Evolutionary conservation across 2,329 filamentous ascomycete species (phyloP), one percentile per base, ranked within the genome.

Genomic region (Ampelomyces quisqualis): DNA sequence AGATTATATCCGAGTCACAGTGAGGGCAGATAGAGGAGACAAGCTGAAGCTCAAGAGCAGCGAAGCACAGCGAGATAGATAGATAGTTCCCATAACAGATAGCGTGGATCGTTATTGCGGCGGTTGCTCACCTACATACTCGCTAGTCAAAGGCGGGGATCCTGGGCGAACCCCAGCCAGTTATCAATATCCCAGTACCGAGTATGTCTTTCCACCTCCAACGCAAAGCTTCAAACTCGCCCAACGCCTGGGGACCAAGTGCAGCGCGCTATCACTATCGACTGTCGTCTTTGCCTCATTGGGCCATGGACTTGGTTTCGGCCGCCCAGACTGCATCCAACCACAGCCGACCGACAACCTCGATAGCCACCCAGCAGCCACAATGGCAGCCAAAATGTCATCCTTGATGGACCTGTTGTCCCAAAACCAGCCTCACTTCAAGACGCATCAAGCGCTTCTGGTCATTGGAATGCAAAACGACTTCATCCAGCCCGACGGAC

Each of bases 391-490:
- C 45, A 55, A 53, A 41, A 72, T 72, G 70, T 45, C 53, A 8
- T 71, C 70, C 14, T 63, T 74, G 27, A 59, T 70, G 43, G 70
- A 72, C 30, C 60, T 74, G 31, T 66, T 75, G 15, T 64, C 70
- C 23, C 69, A 73, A 46, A 70, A 72, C 35, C 68, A 66, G 37
- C 77, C 78, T 11, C 70, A 71, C 38, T 73, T 84, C 45, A 70
- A 78, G 47, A 82, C 79, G 17, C 72, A 77, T 41, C 80, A 81
- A 69, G 91, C 88, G 1, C 76, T 98, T 29, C 74, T 97, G 14
- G 73, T 94, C 13, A 77, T 96, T 50, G 91, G 95, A 59, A 80
- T 95, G 23, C 93, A 97, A 62, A 89, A 94, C 57, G 91, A 96
- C 65, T 95, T 97, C 59, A 72, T 94, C 43, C 76, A 81, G 5